Conservation (phyloP, 805 yeast genomes). For the Clavispora asparagi region DNA sequence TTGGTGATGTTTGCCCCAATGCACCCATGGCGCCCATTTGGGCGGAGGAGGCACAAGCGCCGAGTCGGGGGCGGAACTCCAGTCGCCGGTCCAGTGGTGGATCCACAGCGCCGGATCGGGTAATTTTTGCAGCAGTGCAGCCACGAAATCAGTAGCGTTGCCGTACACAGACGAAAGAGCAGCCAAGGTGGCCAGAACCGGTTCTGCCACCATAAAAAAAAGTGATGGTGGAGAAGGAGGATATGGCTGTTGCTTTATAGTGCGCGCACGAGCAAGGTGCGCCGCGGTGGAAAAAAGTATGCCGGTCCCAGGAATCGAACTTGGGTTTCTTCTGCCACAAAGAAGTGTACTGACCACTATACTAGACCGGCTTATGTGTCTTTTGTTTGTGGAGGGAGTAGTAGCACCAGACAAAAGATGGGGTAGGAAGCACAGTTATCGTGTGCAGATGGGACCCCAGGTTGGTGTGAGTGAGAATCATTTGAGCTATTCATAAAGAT, state of each 20-base stretch:
- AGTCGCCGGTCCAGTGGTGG: not conserved
- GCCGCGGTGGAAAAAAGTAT: constrained; percentile 14
- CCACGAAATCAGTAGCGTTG: constrained; percentile 17
- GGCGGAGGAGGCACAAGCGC: not conserved
- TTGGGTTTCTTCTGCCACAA: constrained; percentile 48
- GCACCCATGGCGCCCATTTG: not conserved
- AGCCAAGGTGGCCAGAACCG: constrained; percentile 34
- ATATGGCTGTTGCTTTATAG: not conserved
- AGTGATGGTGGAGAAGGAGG: not conserved
- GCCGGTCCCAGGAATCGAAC: constrained; percentile 52
- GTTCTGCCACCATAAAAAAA: constrained; percentile 38
- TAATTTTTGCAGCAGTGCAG: constrained; percentile 20
- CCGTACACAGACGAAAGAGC: constrained; percentile 21
- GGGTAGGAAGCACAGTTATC: no score
- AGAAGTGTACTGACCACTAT: constrained; percentile 47
- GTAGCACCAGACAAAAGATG: no score
- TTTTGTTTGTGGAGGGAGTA: not conserved
- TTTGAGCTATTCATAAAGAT: no score
- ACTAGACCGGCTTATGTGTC: constrained; percentile 37
- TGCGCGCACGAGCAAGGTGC: not conserved
- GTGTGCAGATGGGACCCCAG: no score
- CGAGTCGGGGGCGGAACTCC: not conserved
- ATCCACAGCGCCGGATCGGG: constrained; percentile 10
- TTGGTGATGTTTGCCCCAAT: not conserved
- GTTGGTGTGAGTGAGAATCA: no score